Conservation (phyloP, 2,329 filamentous ascomycete genomes). For the Stagonosporopsis cucurbitacearum region DNA sequence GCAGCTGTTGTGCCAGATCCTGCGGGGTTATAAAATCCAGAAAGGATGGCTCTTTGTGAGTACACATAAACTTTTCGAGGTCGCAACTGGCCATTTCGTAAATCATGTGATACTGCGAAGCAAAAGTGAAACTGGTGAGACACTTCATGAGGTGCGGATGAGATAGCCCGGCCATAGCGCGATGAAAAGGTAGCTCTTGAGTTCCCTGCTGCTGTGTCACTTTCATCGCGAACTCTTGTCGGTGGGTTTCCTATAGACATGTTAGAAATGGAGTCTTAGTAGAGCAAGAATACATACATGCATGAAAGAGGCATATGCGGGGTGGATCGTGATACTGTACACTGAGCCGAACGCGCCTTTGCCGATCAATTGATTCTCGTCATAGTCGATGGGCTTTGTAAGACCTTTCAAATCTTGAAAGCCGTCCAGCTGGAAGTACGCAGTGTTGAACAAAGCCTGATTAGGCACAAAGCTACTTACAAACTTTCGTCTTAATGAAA, state of each 20-base stretch:
- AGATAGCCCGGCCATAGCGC: neutral
- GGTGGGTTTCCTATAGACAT: neutral
- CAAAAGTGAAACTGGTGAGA: conserved; percentile 23
- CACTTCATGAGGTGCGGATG: conserved; percentile 26
- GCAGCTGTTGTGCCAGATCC: conserved; percentile 1
- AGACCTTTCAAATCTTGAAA: neutral
- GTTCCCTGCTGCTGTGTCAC: neutral
- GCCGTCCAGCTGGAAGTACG: neutral
- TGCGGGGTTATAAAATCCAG: rapidly evolving
- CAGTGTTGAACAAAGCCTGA: neutral
- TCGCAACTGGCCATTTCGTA: conserved; percentile 18
- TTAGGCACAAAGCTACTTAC: neutral
- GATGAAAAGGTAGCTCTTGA: conserved; percentile 1
- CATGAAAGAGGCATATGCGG: neutral
- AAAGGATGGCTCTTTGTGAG: neutral
- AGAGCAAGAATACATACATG: neutral
- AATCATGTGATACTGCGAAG: conserved; percentile 19
- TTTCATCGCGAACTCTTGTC: conserved; percentile 6
- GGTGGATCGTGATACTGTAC: neutral
- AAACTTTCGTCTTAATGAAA: neutral
- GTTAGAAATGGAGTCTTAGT: neutral
- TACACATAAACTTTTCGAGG: conserved; percentile 3
- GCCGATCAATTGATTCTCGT: neutral
- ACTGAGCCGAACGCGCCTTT: conserved; percentile 5
- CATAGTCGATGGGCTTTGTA: neutral